phyloP scores from a whole-genome alignment of 306 rosid species.

The Pyrus communis region DNA sequence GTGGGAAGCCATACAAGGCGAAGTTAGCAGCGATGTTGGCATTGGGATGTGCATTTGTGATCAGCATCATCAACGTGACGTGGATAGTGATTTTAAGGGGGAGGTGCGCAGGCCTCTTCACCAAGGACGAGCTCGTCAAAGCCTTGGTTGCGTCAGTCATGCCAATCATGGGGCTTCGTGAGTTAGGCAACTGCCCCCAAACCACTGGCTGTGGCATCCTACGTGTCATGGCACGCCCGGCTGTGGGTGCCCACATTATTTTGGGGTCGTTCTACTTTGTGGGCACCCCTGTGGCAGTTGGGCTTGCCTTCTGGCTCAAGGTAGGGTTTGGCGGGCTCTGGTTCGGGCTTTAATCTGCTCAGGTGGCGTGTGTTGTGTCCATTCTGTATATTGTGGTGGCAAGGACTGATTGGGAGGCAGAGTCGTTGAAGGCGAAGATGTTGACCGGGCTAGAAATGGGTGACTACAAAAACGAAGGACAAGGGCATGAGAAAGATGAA shows the following conservation, averaged over 20 bases:
- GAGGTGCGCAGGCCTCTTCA: conserved; percentile 79
- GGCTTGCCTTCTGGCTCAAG: conserved; percentile 62
- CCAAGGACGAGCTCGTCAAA: conserved; percentile 46
- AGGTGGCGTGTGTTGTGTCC: conserved; percentile 67
- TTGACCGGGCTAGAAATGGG: conserved; percentile 41
- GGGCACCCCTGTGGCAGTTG: conserved; percentile 83
- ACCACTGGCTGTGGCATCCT: conserved; percentile 87
- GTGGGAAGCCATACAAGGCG: conserved; percentile 83
- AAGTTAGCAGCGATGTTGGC: conserved; percentile 91
- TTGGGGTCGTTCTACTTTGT: conserved; percentile 66
- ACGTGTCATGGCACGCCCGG: conserved; percentile 76
- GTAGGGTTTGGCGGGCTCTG: conserved; percentile 84
- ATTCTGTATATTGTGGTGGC: conserved; percentile 55
- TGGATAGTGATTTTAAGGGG: conserved; percentile 71
- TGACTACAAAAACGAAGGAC: neutral
- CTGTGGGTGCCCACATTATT: conserved; percentile 59
- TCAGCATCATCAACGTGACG: conserved; percentile 72
- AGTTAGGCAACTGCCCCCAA: conserved; percentile 88
- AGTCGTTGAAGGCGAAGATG: conserved; percentile 67
- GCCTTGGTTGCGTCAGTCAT: conserved; percentile 65
- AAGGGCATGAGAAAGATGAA: neutral
- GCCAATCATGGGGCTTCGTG: conserved; percentile 87
- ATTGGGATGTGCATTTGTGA: conserved; percentile 65
- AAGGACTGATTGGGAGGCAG: conserved; percentile 80
- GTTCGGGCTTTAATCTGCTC: conserved; percentile 87